Percentiles rank a stretch among this genome's conserved stretches.
Evolutionary conservation across 371 early-diverging fungal species (phyloP).

Genomic region (Mortierella sp.): DNA sequence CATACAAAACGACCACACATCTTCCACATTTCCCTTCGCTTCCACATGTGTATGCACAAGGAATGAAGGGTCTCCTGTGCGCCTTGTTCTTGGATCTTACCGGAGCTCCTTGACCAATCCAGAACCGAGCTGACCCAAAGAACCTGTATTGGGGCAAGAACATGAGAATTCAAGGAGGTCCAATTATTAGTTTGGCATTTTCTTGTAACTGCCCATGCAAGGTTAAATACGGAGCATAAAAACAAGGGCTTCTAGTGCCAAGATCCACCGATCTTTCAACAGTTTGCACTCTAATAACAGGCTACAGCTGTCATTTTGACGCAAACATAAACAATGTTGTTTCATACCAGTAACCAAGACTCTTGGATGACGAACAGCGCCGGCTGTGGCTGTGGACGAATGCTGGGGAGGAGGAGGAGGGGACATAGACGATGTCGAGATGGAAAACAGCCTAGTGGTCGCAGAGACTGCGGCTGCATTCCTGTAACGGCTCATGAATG

Average conservation of each 20-base stretch:
- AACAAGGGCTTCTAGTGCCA: not conserved
- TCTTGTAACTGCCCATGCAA: too few relatives aligned
- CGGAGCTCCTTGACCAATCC: constrained; percentile 63
- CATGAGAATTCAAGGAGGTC: too few relatives aligned
- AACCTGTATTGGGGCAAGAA: constrained; percentile 37
- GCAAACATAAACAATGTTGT: not conserved
- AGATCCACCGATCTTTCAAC: too few relatives aligned
- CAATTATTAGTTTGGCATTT: too few relatives aligned
- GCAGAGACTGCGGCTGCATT: constrained; percentile 22
- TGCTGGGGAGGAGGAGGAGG: constrained; percentile 4
- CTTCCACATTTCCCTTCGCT: too few relatives aligned
- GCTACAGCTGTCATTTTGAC: not conserved
- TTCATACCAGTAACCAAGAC: constrained; percentile 66
- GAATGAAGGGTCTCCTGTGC: not conserved
- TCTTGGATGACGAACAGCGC: constrained; percentile 8
- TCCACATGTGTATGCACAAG: not conserved
- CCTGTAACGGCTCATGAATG: constrained; percentile 15
- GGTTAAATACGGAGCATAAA: too few relatives aligned
- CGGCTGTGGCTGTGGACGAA: not conserved
- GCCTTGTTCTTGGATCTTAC: constrained; percentile 31
- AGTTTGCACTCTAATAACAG: not conserved
- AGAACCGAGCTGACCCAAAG: constrained; percentile 70
- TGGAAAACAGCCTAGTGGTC: constrained; percentile 14
- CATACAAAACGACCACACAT: not conserved
- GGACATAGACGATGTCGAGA: constrained; percentile 6